These are phyloP conservation scores for Paecilomyces fulvus DNA, from an alignment of 2,329 filamentous ascomycete species.

Conservation along the genomic window DNA sequence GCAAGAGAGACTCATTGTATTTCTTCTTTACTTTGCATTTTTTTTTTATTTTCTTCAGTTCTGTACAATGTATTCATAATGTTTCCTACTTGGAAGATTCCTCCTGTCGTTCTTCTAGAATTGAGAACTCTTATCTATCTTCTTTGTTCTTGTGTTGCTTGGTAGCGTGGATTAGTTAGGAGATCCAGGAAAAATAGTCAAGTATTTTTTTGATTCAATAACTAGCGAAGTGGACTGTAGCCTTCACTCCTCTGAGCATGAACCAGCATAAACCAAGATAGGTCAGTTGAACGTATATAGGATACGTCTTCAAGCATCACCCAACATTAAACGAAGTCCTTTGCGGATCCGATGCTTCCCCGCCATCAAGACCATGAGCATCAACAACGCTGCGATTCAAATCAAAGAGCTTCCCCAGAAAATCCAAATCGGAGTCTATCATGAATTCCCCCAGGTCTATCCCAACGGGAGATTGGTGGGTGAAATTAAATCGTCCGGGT, in stretches of 20 bases:
- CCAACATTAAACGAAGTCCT: neutral
- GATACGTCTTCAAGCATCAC: neutral
- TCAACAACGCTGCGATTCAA: neutral
- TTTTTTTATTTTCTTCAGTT: neutral
- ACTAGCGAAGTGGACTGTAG: neutral
- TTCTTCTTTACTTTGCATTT: neutral
- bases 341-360: neutral
- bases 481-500: neutral
- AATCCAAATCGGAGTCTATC: conserved; percentile 4
- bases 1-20: neutral
- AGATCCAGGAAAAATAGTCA: too few relatives aligned
- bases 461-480: conserved; percentile 1
- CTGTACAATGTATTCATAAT: neutral
- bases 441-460: conserved; percentile 5
- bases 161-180: neutral
- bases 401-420: conserved; percentile 2
- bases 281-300: neutral
- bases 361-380: neutral
- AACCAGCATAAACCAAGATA: too few relatives aligned
- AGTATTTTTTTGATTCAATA: too few relatives aligned
- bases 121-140: neutral
- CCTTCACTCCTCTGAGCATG: too few relatives aligned
- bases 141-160: neutral
- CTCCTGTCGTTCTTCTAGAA: neutral
- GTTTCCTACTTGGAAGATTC: neutral